These are phyloP conservation scores for Colletotrichum melonis DNA, from an alignment of 2,329 filamentous ascomycete genomes.

Conservation along the genomic window DNA sequence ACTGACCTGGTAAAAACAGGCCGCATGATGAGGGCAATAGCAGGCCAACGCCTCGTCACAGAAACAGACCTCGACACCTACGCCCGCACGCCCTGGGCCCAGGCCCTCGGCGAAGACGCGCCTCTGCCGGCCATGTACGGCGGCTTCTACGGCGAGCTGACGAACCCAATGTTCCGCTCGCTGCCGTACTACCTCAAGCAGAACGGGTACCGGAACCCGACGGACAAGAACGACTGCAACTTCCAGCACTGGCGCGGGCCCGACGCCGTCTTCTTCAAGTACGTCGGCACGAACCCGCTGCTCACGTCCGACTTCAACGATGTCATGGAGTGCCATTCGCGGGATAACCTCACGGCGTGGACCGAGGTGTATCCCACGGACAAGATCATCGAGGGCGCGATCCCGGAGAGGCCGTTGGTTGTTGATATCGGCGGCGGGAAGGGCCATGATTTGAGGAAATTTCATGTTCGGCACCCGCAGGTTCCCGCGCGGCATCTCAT, in stretches of 20 bases:
- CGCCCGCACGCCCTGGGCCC: slow-evolving; percentile 46
- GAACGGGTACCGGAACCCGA: slow-evolving; percentile 48
- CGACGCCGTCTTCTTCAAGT: slow-evolving; percentile 45
- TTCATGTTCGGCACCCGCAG: slow-evolving; percentile 42
- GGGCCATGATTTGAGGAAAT: slow-evolving; percentile 50
- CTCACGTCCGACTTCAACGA: slow-evolving; percentile 47
- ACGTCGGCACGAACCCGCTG: slow-evolving; percentile 43
- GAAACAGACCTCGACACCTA: slow-evolving; percentile 49
- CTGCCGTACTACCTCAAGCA: slow-evolving; percentile 47
- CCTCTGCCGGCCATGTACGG: slow-evolving; percentile 46
- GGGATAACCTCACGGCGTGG: slow-evolving; percentile 51
- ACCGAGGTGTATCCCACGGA: slow-evolving; percentile 40
- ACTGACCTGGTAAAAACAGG: slow-evolving; percentile 34
- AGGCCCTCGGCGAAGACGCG: slow-evolving; percentile 42
- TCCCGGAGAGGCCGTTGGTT: slow-evolving; percentile 43
- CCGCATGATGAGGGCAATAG: slow-evolving; percentile 49
- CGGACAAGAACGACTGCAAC: slow-evolving; percentile 45
- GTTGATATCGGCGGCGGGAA: slow-evolving; percentile 51
- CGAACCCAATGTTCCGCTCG: slow-evolving; percentile 44
- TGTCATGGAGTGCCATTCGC: slow-evolving; percentile 51
- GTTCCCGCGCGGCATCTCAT: slow-evolving; percentile 42
- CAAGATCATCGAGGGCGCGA: slow-evolving; percentile 41
- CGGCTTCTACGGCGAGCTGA: slow-evolving; percentile 46
- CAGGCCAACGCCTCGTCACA: slow-evolving; percentile 47
- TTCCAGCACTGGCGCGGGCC: slow-evolving; percentile 46